Conservation (phyloP, 179 eudicot genomes). For the Spergularia azorica region DNA sequence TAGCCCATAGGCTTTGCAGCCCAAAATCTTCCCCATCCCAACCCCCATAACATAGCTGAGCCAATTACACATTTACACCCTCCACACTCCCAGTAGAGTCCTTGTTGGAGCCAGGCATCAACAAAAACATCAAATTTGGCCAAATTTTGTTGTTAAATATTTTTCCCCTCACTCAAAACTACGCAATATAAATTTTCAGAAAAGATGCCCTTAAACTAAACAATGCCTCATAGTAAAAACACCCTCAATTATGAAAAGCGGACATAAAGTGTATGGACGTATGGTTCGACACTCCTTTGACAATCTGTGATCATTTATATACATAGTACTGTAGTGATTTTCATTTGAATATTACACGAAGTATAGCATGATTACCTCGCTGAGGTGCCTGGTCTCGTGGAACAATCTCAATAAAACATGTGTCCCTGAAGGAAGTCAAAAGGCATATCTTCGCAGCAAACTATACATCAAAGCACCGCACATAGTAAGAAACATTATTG, state of each 20-base stretch:
- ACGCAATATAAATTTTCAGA: no score
- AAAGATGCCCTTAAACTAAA: no score
- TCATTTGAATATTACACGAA: neutral
- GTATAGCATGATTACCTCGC: slow-evolving; percentile 49
- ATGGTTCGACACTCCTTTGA: neutral
- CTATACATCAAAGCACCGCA: slow-evolving; percentile 41
- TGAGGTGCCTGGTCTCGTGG: slow-evolving; percentile 65
- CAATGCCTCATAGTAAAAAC: neutral
- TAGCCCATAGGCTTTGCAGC: no score
- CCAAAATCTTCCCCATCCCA: no score
- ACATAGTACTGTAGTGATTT: neutral
- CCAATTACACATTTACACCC: neutral
- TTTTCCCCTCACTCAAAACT: no score
- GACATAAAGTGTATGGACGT: no score
- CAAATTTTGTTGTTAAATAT: no score
- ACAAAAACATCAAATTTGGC: neutral
- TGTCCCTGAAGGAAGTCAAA: slow-evolving; percentile 89
- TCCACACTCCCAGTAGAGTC: neutral
- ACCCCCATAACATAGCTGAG: neutral
- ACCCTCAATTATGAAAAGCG: no score
- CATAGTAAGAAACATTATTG: neutral
- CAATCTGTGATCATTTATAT: neutral
- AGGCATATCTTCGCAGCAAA: slow-evolving; percentile 94
- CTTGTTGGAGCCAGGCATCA: neutral
- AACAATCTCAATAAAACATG: slow-evolving; percentile 80